These are phyloP conservation scores for Porogramme epimiltina DNA, from an alignment of 1,284 basidiomycete genomes.

Conservation along the genomic window DNA sequence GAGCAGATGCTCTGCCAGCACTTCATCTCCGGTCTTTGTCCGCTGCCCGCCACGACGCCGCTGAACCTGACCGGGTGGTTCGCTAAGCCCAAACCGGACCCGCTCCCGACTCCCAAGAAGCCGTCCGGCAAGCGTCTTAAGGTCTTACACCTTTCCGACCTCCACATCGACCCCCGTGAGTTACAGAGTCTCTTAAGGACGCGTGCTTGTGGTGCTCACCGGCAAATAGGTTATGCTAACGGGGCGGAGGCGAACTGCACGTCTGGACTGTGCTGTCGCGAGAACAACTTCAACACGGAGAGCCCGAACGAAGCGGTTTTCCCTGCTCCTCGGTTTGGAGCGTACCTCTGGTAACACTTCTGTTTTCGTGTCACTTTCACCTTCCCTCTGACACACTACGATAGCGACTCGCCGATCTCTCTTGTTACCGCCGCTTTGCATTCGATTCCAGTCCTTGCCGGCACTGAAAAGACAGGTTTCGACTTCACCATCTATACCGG, in stretches of 20 bases:
- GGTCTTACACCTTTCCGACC: slow-evolving; percentile 77
- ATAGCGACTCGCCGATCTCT: slow-evolving; percentile 71
- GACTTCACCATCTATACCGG: slow-evolving; percentile 75
- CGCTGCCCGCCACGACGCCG: slow-evolving; percentile 50
- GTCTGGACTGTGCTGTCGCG: slow-evolving; percentile 72
- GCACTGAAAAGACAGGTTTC: slow-evolving; percentile 61
- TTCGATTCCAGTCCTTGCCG: slow-evolving; percentile 69
- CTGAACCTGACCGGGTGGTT: slow-evolving; percentile 62
- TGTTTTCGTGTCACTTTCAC: too few relatives aligned
- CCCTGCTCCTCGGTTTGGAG: slow-evolving; percentile 70
- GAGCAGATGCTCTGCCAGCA: slow-evolving; percentile 57
- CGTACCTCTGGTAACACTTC: slow-evolving; percentile 53
- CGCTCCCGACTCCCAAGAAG: slow-evolving; percentile 54
- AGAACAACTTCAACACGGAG: slow-evolving; percentile 50
- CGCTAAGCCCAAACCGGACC: slow-evolving; percentile 68
- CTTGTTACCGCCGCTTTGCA: slow-evolving; percentile 65
- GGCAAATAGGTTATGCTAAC: slow-evolving; percentile 69
- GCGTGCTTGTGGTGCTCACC: too few relatives aligned
- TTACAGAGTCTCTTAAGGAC: too few relatives aligned
- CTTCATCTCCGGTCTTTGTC: slow-evolving; percentile 50
- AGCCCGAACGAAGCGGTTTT: slow-evolving; percentile 53
- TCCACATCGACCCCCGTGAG: slow-evolving; percentile 76
- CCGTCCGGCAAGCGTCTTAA: slow-evolving; percentile 68
- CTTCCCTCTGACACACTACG: background rate
- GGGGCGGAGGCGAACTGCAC: slow-evolving; percentile 78